A percentile compares a stretch with the other conserved stretches of the same genome.
Evolutionary conservation across 2,329 filamentous ascomycete genomes (phyloP).

Genomic region (Dryadomyces quercus-mongolicae): DNA sequence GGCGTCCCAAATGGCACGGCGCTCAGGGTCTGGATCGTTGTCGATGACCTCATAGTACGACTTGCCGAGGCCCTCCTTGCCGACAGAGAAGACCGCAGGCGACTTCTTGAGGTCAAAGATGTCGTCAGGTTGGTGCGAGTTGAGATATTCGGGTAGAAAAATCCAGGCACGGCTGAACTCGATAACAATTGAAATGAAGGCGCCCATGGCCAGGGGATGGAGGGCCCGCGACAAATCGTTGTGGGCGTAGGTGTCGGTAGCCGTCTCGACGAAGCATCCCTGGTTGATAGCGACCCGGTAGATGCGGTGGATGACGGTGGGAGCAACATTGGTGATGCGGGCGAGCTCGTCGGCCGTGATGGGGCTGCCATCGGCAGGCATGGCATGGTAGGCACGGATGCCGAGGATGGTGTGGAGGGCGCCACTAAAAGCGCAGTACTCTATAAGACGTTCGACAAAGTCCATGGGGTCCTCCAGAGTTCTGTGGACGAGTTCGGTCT

Average conservation of each 20-base stretch:
- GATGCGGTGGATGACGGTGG: slow-evolving; percentile 3
- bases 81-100: slow-evolving; percentile 1
- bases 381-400: slow-evolving; percentile 2
- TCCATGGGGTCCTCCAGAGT: background rate
- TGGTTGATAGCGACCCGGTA: background rate
- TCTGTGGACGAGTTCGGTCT: background rate
- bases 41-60: slow-evolving; percentile 4
- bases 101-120: slow-evolving; percentile 2
- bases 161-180: slow-evolving; percentile 1
- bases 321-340: background rate
- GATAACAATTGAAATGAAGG: background rate
- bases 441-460: background rate
- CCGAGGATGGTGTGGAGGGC: background rate
- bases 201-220: background rate
- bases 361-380: background rate
- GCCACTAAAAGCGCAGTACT: background rate
- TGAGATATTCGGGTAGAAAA: slow-evolving; percentile 3
- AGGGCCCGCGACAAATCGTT: background rate
- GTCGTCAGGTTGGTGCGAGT: background rate
- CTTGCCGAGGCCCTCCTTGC: slow-evolving; percentile 1
- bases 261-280: slow-evolving; percentile 1
- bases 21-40: background rate
- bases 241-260: background rate
- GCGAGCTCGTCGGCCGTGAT: slow-evolving; percentile 1
- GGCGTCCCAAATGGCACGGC: slow-evolving; percentile 1